Conservation (phyloP, 1,139 yeast genomes). For the Ashbya aceris region DNA sequence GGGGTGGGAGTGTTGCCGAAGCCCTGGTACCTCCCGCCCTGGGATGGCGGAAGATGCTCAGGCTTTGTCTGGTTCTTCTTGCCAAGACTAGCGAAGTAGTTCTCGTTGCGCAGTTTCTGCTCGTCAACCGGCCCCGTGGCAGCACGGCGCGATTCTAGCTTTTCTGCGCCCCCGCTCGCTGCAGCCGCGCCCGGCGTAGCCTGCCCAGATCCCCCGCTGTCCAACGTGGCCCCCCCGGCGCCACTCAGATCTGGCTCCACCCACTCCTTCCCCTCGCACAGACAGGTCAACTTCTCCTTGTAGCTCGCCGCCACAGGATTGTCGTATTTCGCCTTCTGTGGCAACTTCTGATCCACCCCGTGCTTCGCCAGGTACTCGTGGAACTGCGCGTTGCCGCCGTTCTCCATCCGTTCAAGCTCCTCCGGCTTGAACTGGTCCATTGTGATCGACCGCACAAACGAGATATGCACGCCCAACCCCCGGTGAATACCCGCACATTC, state of each 20-base stretch:
- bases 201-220: background rate
- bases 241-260: constrained; percentile 41
- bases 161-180: constrained; percentile 9
- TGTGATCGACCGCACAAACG: constrained; percentile 91
- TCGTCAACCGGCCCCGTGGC: constrained; percentile 31
- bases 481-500: constrained; percentile 97
- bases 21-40: constrained; percentile 89
- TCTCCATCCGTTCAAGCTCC: constrained; percentile 82
- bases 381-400: constrained; percentile 85
- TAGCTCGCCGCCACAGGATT: constrained; percentile 92
- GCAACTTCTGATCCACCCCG: constrained; percentile 59
- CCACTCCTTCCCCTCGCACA: constrained; percentile 66
- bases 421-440: constrained; percentile 97
- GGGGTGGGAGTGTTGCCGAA: constrained; percentile 67
- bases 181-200: background rate
- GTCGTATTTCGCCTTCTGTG: constrained; percentile 70
- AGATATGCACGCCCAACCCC: constrained; percentile 92
- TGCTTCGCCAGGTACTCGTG: constrained; percentile 56
- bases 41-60: constrained; percentile 76
- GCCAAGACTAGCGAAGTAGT: constrained; percentile 75
- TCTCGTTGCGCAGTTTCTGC: constrained; percentile 60
- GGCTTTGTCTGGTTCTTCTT: constrained; percentile 64
- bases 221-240: constrained; percentile 4
- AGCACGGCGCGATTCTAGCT: constrained; percentile 30
- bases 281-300: constrained; percentile 68